Evolutionary conservation across 441 rosid species (phyloP), one percentile per base, ranked within the genome.

Genomic region (Biscutella auriculata): DNA sequence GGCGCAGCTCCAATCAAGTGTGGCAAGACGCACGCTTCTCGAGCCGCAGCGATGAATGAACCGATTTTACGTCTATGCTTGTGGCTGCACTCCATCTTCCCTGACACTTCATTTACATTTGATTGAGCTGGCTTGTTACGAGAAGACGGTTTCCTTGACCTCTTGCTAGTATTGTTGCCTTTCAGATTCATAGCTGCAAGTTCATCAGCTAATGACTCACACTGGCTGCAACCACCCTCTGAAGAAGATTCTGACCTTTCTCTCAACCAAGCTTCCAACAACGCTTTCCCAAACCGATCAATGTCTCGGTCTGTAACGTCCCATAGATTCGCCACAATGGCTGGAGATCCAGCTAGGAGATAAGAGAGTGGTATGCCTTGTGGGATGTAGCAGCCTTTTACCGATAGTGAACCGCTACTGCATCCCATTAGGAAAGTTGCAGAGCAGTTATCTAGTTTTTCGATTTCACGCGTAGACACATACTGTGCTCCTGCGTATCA

Each of bases 251-350:
- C 75, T 11, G 80, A 76, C 58, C 97, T 77, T 67, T 81, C 96
- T 52, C 59, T 76, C 65, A 89, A 69, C 93, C 95, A 93, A 52
- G 86, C 91, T 57, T 83, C 77, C 32, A 87, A 80, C 77, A 87
- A 75, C 10, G 96, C 87, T 77, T 79, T 85, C 44, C 82, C 93
- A 51, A 93, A 93, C 52, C 96, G 83, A 57, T 93, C 97, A 1
- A 93, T 93, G 65, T 93, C 99, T 66, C 80, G 73, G 77, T 93
- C 96, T 4, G 99, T 93, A 39, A 93, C 99, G 27, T 93, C 97
- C 99, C 97, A 93, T 16, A 93, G 82, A 62, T 83, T 89, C 36
- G 93, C 95, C 4, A 93, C 70, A 49, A 79, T 84, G 61, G 78
- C 77, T 1, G 99, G 99, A 19, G 97, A 85, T 8, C 97, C 96